Base-by-base conservation (phyloP, 2,329 filamentous ascomycete species). In the Ilyonectria robusta region DNA sequence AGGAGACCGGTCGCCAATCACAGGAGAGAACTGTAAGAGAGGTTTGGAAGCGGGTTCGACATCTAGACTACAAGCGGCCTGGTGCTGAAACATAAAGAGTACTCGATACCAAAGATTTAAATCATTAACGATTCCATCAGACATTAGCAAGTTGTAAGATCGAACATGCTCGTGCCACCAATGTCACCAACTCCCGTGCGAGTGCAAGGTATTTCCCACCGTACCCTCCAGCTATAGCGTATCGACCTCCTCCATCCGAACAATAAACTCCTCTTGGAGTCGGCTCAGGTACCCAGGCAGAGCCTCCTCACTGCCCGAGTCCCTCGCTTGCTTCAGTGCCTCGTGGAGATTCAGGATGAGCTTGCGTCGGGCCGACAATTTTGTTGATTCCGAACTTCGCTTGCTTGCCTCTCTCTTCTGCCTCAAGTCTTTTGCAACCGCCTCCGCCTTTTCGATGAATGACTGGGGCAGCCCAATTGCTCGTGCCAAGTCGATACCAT, bases 401-500 rank as follows among this genome's bases (percentile, higher is more conserved):
- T 88, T 89, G 70, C 85, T 90, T 29, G 84, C 84, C 63, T 90
- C 86, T 21, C 86, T 84, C 23, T 87, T 86, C 10, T 83, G 81
- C 46, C 90, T 85, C 7, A 98, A 81, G 23, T 86, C 86, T 3
- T 84, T 83, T 0, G 93, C 90, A 5, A 96, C 89, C 0, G 82
- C 76, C 67, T 92, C 89, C 0, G 95, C 95, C 35, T 87, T 85
- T 7, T 91, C 82, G 2, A 97, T 82, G 3, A 97, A 88, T 1
- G 81, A 81, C 0, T 85, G 78, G 0, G 95, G 94, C 7, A 97
- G 86, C 0, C 92, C 91, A 26, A 96, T 85, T 0, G 94, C 87
- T 35, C 89, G 89, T 0, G 95, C 94, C 4, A 98, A 86, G 1
- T 91, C 86, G n/a, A 98, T 87, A 0, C 96, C 96, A 75, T 99